A percentile compares a stretch with the other conserved stretches of the same genome.
phyloP scores from a whole-genome alignment of 225 moss, liverwort and hornwort genomes.

The Asterella californica region DNA sequence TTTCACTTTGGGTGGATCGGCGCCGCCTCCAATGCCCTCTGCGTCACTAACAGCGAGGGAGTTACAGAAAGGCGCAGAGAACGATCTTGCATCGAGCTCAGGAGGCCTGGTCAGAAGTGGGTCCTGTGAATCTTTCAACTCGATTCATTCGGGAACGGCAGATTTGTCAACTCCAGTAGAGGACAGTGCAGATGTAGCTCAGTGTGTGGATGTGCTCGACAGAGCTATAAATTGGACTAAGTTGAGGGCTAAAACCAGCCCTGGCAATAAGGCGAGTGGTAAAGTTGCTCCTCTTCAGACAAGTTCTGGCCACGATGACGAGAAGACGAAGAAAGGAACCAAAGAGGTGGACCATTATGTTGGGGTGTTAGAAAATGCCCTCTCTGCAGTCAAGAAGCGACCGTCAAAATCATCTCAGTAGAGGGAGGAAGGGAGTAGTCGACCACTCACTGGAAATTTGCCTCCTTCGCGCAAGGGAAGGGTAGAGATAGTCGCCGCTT shows the following conservation, averaged over 20 bases:
- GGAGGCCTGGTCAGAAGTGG: constrained; percentile 35
- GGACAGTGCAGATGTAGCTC: constrained; percentile 62
- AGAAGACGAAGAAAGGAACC: constrained; percentile 14
- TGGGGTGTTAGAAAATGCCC: constrained; percentile 34
- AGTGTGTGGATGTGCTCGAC: constrained; percentile 87
- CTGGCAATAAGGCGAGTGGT: constrained; percentile 31
- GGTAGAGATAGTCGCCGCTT: not conserved
- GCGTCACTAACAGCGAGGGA: constrained; percentile 19
- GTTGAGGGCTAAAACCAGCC: constrained; percentile 50
- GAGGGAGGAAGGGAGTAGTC: constrained; percentile 11
- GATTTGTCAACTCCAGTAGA: constrained; percentile 42
- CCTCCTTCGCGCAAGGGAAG: not conserved
- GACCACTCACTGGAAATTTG: not conserved
- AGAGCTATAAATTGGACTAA: constrained; percentile 83
- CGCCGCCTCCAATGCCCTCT: constrained; percentile 54
- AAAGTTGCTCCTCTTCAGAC: constrained; percentile 36
- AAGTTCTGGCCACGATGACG: constrained; percentile 17
- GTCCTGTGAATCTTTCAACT: constrained; percentile 67
- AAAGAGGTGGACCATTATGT: constrained; percentile 50
- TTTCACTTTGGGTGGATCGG: constrained; percentile 48
- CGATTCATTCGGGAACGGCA: constrained; percentile 45
- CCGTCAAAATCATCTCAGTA: constrained; percentile 27
- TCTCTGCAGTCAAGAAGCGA: constrained; percentile 34
- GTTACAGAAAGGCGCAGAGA: constrained; percentile 24
- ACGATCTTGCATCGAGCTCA: constrained; percentile 29